Percentiles rank a stretch among this genome's conserved stretches.
These are phyloP conservation scores for Chlamydomonas urium DNA, from an alignment of 139 green algal species.

Conservation along the genomic window DNA sequence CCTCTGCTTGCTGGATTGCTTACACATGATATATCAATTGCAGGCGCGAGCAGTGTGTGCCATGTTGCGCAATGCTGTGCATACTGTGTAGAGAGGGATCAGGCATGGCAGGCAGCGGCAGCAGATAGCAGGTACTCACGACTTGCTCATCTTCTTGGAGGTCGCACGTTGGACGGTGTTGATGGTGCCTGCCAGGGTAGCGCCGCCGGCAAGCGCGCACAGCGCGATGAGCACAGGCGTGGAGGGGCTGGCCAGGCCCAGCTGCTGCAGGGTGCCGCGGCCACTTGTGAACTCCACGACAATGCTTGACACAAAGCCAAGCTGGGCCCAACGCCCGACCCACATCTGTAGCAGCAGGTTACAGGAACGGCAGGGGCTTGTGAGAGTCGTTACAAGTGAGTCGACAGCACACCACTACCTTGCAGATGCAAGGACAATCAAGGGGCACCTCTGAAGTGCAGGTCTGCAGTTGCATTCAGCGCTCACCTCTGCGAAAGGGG, in stretches of 20 bases:
- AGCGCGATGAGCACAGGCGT: slow-evolving; percentile 28
- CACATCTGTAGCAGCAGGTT: slow-evolving; percentile 39
- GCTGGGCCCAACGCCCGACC: slow-evolving; percentile 59
- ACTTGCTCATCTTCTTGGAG: slow-evolving; percentile 41
- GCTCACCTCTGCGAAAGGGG: slow-evolving; percentile 57
- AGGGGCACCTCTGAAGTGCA: background rate
- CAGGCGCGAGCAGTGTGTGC: too few relatives aligned
- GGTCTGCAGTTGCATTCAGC: background rate
- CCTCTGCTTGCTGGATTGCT: too few relatives aligned
- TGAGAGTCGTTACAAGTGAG: background rate
- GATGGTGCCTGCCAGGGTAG: slow-evolving; percentile 31
- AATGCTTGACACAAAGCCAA: slow-evolving; percentile 55
- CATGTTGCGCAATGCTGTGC: too few relatives aligned
- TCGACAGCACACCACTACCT: background rate
- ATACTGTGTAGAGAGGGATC: too few relatives aligned
- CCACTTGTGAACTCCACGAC: slow-evolving; percentile 50
- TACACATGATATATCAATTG: too few relatives aligned
- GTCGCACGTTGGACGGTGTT: slow-evolving; percentile 41
- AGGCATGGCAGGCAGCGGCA: too few relatives aligned
- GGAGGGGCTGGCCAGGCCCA: slow-evolving; percentile 46
- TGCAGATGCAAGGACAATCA: background rate
- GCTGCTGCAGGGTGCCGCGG: slow-evolving; percentile 22
- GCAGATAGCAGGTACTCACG: slow-evolving; percentile 34
- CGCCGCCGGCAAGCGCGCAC: slow-evolving; percentile 28
- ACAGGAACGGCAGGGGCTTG: background rate